Percentiles rank a stretch among this genome's conserved stretches.
Evolutionary conservation across 306 rosid genomes (phyloP).

Genomic region (Begonia masoniana): DNA sequence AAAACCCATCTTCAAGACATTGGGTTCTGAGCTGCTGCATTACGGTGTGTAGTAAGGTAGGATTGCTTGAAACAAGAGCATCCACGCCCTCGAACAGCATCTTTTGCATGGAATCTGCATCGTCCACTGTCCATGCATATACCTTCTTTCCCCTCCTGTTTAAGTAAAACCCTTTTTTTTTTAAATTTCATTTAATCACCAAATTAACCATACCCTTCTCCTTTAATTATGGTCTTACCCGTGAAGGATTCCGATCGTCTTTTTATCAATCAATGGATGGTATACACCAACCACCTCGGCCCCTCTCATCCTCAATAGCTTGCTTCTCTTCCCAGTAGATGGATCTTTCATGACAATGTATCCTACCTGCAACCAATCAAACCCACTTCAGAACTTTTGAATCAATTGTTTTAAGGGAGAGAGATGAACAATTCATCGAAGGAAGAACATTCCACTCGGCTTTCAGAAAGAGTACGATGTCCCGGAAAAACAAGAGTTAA

Average conservation of each 20-base stretch:
- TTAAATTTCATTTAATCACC: background rate
- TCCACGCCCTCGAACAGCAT: slow-evolving; percentile 62
- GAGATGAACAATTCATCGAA: too few species aligned
- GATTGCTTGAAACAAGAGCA: slow-evolving; percentile 75
- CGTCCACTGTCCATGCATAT: slow-evolving; percentile 89
- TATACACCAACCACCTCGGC: slow-evolving; percentile 78
- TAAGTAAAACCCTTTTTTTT: background rate
- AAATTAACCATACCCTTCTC: background rate
- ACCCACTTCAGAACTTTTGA: too few species aligned
- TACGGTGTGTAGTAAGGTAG: slow-evolving; percentile 47
- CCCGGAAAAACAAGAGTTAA: too few species aligned
- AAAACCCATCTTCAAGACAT: slow-evolving; percentile 74
- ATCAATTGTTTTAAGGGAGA: too few species aligned
- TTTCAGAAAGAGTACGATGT: too few species aligned
- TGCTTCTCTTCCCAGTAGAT: slow-evolving; percentile 43
- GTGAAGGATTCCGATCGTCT: slow-evolving; percentile 49
- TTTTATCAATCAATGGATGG: slow-evolving; percentile 74
- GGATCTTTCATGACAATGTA: slow-evolving; percentile 78
- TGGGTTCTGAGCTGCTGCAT: slow-evolving; percentile 56
- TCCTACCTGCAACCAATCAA: slow-evolving; percentile 49
- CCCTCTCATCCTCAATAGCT: slow-evolving; percentile 64
- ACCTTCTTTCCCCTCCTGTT: slow-evolving; percentile 68
- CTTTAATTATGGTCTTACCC: slow-evolving; percentile 26
- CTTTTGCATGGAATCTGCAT: slow-evolving; percentile 49
- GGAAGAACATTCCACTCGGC: too few species aligned